Base-by-base conservation (phyloP, 2,329 filamentous ascomycete species). In the Didymella sp. region DNA sequence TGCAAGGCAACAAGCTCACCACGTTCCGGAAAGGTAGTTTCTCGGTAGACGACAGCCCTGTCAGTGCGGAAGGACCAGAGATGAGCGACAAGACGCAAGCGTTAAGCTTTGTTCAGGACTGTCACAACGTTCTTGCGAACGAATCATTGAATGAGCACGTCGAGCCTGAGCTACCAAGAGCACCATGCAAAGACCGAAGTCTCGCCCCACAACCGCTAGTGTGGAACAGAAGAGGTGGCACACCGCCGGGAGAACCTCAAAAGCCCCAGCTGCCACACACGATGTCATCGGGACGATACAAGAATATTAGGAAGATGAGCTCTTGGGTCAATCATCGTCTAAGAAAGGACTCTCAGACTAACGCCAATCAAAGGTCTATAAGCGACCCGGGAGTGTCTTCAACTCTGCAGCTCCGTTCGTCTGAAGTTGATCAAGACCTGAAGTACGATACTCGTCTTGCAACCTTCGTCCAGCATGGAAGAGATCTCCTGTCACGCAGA, bases 21-120 rank as follows among this genome's bases (percentile, higher is more conserved):
- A 43, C 8, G 8, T 48, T 38, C 28, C 46, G 30, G 17, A 51
- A 31, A 28, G 15, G 24, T 12, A 31, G 25, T 15, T 13, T 31
- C 15, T 4, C 24, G 12, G 17, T 15, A 19, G 30, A 38, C 24
- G 30, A 38, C 9, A 37, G 27, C 17, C 17, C 49, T 12, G n/a
- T 27, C 21, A 60, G 40, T 30, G 49, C 58, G 5, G 52, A 66
- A 13, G 40, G 49, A 12, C 22, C 28, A 4, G 28, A 66, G 1
- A 53, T 68, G 53, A 60, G 63, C 37, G 65, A 68, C 7, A 66
- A 62, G 43, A 28, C 41, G 28, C 53, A 46, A 25, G 47, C 53
- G 15, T 49, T 64, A 30, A 68, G 64, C 47, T 69, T 71, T 41
- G 67, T 64, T 12, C 68, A 73, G 51, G 72, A 73, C 17, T 73